phyloP scores from a whole-genome alignment of 306 rosid genomes.

The Abrus pulchellus region DNA sequence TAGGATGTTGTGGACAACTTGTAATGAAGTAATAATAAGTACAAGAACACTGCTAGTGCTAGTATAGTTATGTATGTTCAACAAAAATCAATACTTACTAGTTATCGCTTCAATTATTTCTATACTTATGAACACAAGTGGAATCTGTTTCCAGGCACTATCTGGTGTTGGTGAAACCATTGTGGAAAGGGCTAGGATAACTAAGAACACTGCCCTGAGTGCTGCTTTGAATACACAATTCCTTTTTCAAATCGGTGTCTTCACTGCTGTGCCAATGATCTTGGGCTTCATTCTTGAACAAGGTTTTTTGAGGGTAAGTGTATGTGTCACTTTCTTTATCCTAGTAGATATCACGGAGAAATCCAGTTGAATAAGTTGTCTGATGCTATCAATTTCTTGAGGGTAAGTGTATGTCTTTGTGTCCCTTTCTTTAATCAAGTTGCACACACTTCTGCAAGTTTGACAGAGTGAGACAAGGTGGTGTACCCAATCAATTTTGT shows the following conservation, averaged over 20 bases:
- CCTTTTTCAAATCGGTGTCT: constrained; percentile 88
- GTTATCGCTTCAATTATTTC: not conserved
- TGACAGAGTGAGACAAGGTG: not conserved
- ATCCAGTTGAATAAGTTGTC: constrained; percentile 13
- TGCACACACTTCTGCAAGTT: not conserved
- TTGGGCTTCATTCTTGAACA: constrained; percentile 87
- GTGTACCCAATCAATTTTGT: not conserved
- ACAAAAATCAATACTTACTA: not conserved
- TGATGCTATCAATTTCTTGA: not conserved
- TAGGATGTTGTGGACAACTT: not conserved
- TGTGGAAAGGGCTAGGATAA: constrained; percentile 64
- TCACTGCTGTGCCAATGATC: constrained; percentile 92
- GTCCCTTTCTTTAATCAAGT: too few species aligned
- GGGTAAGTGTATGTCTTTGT: too few species aligned
- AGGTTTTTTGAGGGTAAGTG: constrained; percentile 83
- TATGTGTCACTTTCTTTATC: not conserved
- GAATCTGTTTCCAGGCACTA: constrained; percentile 67
- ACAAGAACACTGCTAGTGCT: constrained; percentile 5
- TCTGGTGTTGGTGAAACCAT: constrained; percentile 90
- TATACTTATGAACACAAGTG: constrained; percentile 1
- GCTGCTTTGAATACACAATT: constrained; percentile 86
- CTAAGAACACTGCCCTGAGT: constrained; percentile 72
- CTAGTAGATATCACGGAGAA: constrained; percentile 6
- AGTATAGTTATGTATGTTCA: not conserved
- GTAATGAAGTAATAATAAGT: not conserved